phyloP scores from a whole-genome alignment of 441 rosid genomes.

The Populus trichocarpa region DNA sequence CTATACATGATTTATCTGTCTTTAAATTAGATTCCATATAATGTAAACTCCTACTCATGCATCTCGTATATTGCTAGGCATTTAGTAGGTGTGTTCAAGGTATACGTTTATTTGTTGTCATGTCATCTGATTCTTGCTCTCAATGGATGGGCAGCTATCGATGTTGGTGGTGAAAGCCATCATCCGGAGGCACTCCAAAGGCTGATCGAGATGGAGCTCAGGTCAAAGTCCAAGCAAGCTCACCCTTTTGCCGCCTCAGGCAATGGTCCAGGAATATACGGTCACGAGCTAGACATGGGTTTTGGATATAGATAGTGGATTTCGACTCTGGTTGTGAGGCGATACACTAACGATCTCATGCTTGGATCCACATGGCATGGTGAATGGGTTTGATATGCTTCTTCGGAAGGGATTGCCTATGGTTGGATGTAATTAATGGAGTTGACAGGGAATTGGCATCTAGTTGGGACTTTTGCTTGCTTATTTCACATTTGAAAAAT shows the following conservation, averaged over 20 bases:
- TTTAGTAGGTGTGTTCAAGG: neutral
- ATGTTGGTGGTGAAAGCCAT: constrained; percentile 40
- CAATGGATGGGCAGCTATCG: constrained; percentile 42
- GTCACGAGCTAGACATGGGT: constrained; percentile 76
- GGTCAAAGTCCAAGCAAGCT: constrained; percentile 62
- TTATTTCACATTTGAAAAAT: constrained; percentile 1
- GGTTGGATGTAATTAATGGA: constrained; percentile 28
- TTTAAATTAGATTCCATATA: neutral
- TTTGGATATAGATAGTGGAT: constrained; percentile 53
- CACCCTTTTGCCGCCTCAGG: constrained; percentile 42
- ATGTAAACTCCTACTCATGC: neutral
- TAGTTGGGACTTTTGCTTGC: constrained; percentile 3
- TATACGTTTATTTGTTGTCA: neutral
- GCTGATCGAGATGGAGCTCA: constrained; percentile 73
- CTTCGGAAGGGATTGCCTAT: neutral
- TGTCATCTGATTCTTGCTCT: neutral
- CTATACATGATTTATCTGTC: neutral
- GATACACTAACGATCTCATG: constrained; percentile 14
- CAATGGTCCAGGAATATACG: constrained; percentile 51
- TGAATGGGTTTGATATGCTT: constrained; percentile 17
- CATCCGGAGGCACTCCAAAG: constrained; percentile 73
- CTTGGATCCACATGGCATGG: constrained; percentile 12
- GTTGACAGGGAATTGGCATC: constrained; percentile 17
- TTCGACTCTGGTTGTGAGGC: constrained; percentile 7
- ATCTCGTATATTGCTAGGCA: neutral